Conservation (phyloP, 371 early-diverging fungal species). For the Rhizopus sp. region DNA sequence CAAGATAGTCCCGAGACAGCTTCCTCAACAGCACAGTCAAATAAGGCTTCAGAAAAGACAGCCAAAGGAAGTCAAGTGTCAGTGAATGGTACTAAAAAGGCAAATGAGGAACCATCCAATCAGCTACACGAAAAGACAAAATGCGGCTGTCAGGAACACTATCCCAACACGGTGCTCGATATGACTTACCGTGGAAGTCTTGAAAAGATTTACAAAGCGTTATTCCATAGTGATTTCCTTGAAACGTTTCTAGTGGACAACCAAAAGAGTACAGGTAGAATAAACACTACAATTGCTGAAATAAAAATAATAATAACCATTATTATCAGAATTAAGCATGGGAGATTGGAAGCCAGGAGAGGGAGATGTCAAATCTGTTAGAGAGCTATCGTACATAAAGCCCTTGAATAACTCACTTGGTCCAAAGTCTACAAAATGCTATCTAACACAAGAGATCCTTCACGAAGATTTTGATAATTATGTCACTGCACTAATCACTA, state of each 20-base stretch:
- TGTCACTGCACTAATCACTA: constrained; percentile 63
- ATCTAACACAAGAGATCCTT: constrained; percentile 61
- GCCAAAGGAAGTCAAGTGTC: not conserved
- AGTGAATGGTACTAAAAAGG: not conserved
- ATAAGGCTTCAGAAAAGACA: not conserved
- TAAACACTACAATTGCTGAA: not conserved
- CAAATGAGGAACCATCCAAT: not conserved
- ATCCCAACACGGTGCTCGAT: constrained; percentile 49
- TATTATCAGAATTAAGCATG: constrained; percentile 34
- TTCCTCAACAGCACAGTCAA: not conserved
- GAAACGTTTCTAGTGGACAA: constrained; percentile 41
- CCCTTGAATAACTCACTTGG: constrained; percentile 42
- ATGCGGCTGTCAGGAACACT: constrained; percentile 59
- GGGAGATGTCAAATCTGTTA: constrained; percentile 20
- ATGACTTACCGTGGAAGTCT: constrained; percentile 52
- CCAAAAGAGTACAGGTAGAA: constrained; percentile 49
- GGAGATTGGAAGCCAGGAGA: constrained; percentile 44
- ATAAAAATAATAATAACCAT: not conserved
- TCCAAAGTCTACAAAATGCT: constrained; percentile 74
- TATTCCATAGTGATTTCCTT: constrained; percentile 46
- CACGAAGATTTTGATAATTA: constrained; percentile 59
- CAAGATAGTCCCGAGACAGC: not conserved
- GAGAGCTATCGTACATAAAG: constrained; percentile 47
- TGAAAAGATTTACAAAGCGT: constrained; percentile 49
- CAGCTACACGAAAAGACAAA: constrained; percentile 37